Percentiles rank a stretch among this genome's conserved stretches.
Conservation (phyloP, 352 stramenopile species). For the Elongisporangium undulatum region DNA sequence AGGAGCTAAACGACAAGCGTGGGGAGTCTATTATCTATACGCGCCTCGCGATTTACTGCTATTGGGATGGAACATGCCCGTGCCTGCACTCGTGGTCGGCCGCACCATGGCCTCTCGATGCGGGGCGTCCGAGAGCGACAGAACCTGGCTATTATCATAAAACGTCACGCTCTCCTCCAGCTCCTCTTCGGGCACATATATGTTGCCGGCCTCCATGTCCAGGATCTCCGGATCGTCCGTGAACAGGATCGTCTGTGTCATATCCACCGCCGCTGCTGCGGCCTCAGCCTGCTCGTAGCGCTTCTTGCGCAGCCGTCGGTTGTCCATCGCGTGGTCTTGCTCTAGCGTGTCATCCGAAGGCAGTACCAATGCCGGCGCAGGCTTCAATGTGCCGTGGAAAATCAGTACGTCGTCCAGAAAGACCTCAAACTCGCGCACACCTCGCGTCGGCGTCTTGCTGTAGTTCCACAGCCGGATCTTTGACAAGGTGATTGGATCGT, state of each 20-base stretch:
- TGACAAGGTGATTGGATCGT: slow-evolving; percentile 70
- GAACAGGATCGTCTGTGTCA: slow-evolving; percentile 73
- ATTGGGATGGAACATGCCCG: slow-evolving; percentile 2
- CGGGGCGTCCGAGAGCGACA: slow-evolving; percentile 53
- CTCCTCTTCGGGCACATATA: slow-evolving; percentile 60
- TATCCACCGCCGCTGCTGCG: slow-evolving; percentile 34
- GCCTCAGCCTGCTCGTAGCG: slow-evolving; percentile 43
- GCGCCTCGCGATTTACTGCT: background rate
- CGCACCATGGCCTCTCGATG: slow-evolving; percentile 30
- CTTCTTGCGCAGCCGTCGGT: slow-evolving; percentile 32
- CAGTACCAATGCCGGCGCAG: slow-evolving; percentile 29
- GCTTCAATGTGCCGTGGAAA: slow-evolving; percentile 53
- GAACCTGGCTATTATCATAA: slow-evolving; percentile 68
- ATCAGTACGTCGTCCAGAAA: slow-evolving; percentile 83
- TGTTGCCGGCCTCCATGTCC: slow-evolving; percentile 37
- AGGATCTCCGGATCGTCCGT: slow-evolving; percentile 62
- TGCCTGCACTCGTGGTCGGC: slow-evolving; percentile 46
- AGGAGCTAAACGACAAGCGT: too few relatives aligned
- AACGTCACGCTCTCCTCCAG: slow-evolving; percentile 64
- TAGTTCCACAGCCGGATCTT: slow-evolving; percentile 87
- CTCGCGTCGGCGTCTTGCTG: slow-evolving; percentile 73
- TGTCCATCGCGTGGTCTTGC: slow-evolving; percentile 15
- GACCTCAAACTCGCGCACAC: slow-evolving; percentile 77
- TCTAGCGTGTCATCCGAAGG: slow-evolving; percentile 18
- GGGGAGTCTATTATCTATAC: slow-evolving; percentile 3